Base-by-base conservation (phyloP, 139 green algal species). In the Yamagishiella unicocca region DNA sequence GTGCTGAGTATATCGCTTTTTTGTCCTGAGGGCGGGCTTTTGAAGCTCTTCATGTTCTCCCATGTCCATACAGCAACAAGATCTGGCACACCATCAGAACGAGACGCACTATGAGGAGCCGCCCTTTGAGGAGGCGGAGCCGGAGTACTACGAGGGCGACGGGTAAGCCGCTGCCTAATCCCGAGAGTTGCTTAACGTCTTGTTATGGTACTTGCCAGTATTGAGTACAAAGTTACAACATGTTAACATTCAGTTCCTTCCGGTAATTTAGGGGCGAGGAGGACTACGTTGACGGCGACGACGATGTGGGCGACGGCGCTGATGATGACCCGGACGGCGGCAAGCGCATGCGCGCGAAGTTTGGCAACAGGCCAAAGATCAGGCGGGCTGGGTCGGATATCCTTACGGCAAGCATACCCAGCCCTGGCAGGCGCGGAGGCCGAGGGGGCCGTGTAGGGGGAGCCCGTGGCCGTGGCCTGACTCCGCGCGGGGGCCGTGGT, bases 61-160 rank as follows among this genome's bases (percentile, higher is more conserved):
- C 42, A 7, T 55, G 2, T 0, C 70, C 38, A 6, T 58, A 33
- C 70, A 78, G 38, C 70, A 78, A 54, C 37, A 33, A 9, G 38
- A 78, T 17, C 70, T 58, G 46, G 67, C 87, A 29, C 55, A 86
- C 21, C 73, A 89, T 58, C 83, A 88, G 35, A 82, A 85, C 24
- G 58, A 86, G 24, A 46, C 79, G 40, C 77, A 87, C 33, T 70
- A 74, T 19, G 77, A 87, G 38, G 66, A 54, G 33, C 73, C 67
- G 8, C 46, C 55, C 31, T 75, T 86, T 43, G 82, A 91, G 66
- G 88, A 91, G 35, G 64, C 55, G 12, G 82, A 91, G 54, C 77
- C 33, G 4, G 88, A 85, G 0, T 92, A 92, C 77, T 78, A 92
- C 21, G 83, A 91, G 4, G 75, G 31, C 29, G 87, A 87, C 10